Evolutionary conservation across 2,329 filamentous ascomycete species (phyloP), one percentile per base, ranked within the genome.

Genomic region (Epichloe hybrida): DNA sequence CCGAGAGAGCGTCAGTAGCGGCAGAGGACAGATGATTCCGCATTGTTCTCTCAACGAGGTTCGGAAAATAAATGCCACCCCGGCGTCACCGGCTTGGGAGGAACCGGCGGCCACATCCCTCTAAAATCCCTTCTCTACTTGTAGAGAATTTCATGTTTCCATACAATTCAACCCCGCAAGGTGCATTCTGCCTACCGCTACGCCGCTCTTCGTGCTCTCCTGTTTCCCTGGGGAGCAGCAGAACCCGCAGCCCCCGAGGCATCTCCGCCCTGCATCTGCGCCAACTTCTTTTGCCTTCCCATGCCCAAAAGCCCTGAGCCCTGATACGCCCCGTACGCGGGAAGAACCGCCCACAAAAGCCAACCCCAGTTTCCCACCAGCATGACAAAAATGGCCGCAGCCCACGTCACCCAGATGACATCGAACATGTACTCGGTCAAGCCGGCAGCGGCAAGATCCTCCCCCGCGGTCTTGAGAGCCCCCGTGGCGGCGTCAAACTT

Each of bases 361-460:
- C 76, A 81, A 13, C 71, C 86, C 71, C 84, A 84, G 65, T 96
- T 89, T 4, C 93, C 93, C 46, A 91, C 78, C 31, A 95, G 56
- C 15, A 84, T 76, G 13, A 84, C 89, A n/a, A 84, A 66, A 8
- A 83, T 68, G 40, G 88, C 72, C 50, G 83, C 86, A 11, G 80
- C 82, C 83, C 90, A 96, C 0, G 89, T 96, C 71, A 95, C 88
- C 79, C 95, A 97, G 49, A 95, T 73, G 47, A 95, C 80, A 69
- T 98, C 93, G 77, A 95, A 98, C 85, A 97, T 88, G 73, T 94
- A 97, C 70, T 96, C 93, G 11, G 91, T 97, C 72, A 98, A 71
- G 4, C 93, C 93, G 36, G 84, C 78, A 9, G 88, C 87, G 49
- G 86, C 81, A 48, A 98, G 79, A 66, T 98, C 93, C 65, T 97